Percentiles rank a stretch among this genome's conserved stretches.
Evolutionary conservation across 306 rosid genomes (phyloP).

Genomic region (Vigna reflexopilosa): DNA sequence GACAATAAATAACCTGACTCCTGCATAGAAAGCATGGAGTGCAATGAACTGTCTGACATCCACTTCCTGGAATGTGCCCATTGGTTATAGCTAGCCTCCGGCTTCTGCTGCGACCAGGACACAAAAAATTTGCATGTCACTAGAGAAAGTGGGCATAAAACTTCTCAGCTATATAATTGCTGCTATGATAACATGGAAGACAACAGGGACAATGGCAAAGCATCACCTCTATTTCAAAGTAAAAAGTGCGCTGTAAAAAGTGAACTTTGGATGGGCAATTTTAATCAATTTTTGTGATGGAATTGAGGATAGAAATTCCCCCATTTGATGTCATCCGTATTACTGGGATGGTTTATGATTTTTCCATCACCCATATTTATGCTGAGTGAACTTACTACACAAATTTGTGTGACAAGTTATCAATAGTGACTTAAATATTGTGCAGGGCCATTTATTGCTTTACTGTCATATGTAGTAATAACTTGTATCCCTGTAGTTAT

Average conservation of each 20-base stretch:
- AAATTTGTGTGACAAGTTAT: slow-evolving; percentile 13
- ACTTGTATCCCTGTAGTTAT: slow-evolving; percentile 5
- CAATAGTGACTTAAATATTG: background rate
- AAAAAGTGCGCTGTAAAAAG: background rate
- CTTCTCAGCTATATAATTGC: too few relatives aligned
- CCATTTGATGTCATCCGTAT: slow-evolving; percentile 21
- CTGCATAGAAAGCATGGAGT: too few relatives aligned
- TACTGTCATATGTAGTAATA: background rate
- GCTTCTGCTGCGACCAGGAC: too few relatives aligned
- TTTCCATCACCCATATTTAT: background rate
- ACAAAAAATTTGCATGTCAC: too few relatives aligned
- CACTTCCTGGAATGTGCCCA: too few relatives aligned
- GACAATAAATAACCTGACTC: too few relatives aligned
- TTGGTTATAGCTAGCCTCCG: too few relatives aligned
- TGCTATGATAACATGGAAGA: too few relatives aligned
- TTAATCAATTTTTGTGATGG: background rate
- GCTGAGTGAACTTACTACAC: background rate
- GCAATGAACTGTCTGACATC: too few relatives aligned
- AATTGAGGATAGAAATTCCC: slow-evolving; percentile 10
- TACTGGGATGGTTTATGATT: background rate
- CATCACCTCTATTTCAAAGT: too few relatives aligned
- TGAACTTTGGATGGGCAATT: background rate
- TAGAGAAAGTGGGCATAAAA: too few relatives aligned
- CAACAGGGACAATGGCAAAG: too few relatives aligned
- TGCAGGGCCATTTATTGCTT: slow-evolving; percentile 1